phyloP scores from a whole-genome alignment of 768 basidiomycete genomes.

The Tylopilus cervinicoccineus region DNA sequence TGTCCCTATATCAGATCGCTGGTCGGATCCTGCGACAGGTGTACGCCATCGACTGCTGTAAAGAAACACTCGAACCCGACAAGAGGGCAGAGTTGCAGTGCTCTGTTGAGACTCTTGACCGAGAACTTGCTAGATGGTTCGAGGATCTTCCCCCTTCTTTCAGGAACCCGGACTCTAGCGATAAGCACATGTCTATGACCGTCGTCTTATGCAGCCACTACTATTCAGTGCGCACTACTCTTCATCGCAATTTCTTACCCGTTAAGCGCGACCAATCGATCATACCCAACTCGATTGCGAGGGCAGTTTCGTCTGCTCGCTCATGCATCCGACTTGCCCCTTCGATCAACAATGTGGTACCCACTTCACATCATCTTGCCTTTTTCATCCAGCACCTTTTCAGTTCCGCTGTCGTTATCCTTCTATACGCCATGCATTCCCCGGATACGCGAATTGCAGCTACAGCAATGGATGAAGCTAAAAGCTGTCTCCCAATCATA shows the following conservation, averaged over 20 bases:
- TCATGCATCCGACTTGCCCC: slow-evolving; percentile 83
- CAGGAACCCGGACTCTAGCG: slow-evolving; percentile 69
- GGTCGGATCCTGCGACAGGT: slow-evolving; percentile 80
- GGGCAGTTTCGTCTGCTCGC: slow-evolving; percentile 80
- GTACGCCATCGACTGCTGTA: slow-evolving; percentile 76
- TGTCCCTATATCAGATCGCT: slow-evolving; percentile 78
- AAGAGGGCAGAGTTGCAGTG: slow-evolving; percentile 72
- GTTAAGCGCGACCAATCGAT: slow-evolving; percentile 68
- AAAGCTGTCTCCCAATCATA: slow-evolving; percentile 63
- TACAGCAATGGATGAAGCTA: slow-evolving; percentile 80
- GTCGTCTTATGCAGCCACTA: slow-evolving; percentile 86
- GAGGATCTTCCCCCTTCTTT: slow-evolving; percentile 70
- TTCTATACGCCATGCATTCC: slow-evolving; percentile 84
- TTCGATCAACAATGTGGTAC: slow-evolving; percentile 79
- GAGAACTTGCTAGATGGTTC: slow-evolving; percentile 78
- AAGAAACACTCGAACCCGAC: slow-evolving; percentile 68
- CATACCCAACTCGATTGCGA: slow-evolving; percentile 67
- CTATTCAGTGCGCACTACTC: slow-evolving; percentile 81
- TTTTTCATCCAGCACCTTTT: slow-evolving; percentile 90
- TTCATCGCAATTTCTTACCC: slow-evolving; percentile 85
- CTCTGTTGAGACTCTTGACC: slow-evolving; percentile 74
- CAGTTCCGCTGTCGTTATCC: slow-evolving; percentile 81
- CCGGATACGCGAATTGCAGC: slow-evolving; percentile 59
- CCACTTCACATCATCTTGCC: slow-evolving; percentile 81
- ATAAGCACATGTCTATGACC: slow-evolving; percentile 82